Conservation (phyloP, 2,329 filamentous ascomycete species). For the Colletotrichum sp. region DNA sequence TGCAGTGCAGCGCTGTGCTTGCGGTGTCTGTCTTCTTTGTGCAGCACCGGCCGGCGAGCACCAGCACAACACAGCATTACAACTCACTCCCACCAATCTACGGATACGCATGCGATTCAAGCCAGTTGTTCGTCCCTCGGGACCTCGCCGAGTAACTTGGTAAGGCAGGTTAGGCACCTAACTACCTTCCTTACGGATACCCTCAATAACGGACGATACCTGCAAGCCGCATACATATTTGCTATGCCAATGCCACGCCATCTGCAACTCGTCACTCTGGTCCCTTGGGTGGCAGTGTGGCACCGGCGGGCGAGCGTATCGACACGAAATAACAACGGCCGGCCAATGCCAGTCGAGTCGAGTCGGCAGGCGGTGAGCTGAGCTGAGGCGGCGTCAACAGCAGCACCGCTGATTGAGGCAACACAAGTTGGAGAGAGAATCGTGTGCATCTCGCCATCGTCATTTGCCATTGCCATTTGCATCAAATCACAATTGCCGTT, state of each 20-base stretch:
- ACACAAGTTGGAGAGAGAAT: background rate
- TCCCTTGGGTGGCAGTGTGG: background rate
- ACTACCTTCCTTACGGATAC: background rate
- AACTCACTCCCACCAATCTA: background rate
- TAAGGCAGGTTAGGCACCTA: background rate
- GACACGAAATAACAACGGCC: background rate
- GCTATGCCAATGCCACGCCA: background rate
- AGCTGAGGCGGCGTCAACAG: background rate
- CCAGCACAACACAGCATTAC: background rate
- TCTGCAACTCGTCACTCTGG: background rate
- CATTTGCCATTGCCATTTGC: constrained; percentile 1
- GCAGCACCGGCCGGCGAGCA: background rate
- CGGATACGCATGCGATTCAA: background rate
- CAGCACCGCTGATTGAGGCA: background rate
- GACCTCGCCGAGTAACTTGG: background rate
- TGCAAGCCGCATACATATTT: background rate
- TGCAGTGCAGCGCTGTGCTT: background rate
- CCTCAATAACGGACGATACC: background rate
- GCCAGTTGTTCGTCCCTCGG: background rate
- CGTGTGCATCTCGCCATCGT: background rate
- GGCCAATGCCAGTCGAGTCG: background rate
- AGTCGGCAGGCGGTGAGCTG: background rate
- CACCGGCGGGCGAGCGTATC: background rate
- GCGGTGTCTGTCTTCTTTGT: background rate
- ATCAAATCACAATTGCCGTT: background rate